Base-by-base conservation (phyloP, 495 filamentous ascomycete genomes). In the Hyaloscypha hepaticicola region DNA sequence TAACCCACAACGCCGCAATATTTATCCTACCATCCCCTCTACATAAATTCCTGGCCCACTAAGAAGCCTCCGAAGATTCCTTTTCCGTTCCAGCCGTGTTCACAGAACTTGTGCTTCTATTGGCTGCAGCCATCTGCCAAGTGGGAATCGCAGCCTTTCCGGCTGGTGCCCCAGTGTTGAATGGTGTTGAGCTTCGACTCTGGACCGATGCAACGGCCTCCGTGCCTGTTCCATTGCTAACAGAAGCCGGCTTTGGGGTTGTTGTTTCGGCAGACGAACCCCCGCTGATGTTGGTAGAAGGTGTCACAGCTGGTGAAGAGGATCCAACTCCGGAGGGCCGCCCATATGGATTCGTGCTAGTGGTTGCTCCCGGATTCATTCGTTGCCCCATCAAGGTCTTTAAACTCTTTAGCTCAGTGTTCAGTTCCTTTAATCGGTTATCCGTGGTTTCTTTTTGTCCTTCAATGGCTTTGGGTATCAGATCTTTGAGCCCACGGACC, bases 351-450 rank as follows among this genome's bases (percentile, higher is more conserved):
- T 16, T 63, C 9, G 61, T 75, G 73, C 71, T 76, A 31, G 69
- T 69, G 29, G 74, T 77, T 63, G 77, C 74, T 29, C 74, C 73
- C 28, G 78, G 75, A 67, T 87, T 87, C 78, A 96, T 85, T 67
- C 91, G 82, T 75, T 96, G 95, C 50, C 84, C 85, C 73, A 97
- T 80, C 60, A 99, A 78, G 22, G 88, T 87, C 79, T 97, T 97
- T 63, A 99, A 78, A 74, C 93, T 96, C 85, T 90, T 92, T 65
- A 99, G 80, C 75, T 99, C 95, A 11, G 82, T 83, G 61, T 91
- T 89, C 57, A 99, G 83, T 60, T 97, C 96, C 74, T 85, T 90
- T 55, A 99, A 76, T 34, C 91, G 81, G 62, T 78, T 84, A 74
- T 98, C 94, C 49, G 88, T 90, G 53, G 83, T 80, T 66, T 93